A percentile compares a stretch with the other conserved stretches of the same genome.
Evolutionary conservation across 2,329 filamentous ascomycete species (phyloP).

Genomic region (Neonectria punicea): DNA sequence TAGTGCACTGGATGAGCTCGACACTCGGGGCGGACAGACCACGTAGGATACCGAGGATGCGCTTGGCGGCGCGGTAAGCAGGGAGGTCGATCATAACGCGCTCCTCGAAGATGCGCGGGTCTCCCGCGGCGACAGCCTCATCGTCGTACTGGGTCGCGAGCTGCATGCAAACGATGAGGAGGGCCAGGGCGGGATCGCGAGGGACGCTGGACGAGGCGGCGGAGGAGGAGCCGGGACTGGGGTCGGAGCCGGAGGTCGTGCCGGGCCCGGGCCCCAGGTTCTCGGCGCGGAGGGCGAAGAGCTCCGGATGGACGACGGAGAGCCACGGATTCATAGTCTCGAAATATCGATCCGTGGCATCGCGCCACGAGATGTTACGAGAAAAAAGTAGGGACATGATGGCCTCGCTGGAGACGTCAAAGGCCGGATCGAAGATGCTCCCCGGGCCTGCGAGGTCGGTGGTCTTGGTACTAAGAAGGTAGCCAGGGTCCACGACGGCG

Average conservation of each 20-base stretch:
- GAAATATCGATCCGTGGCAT: constrained; percentile 52
- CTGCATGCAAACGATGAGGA: constrained; percentile 56
- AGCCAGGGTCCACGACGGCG: constrained; percentile 45
- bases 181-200: constrained; percentile 46
- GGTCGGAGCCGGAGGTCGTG: constrained; percentile 6
- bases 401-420: constrained; percentile 50
- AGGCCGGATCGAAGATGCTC: constrained; percentile 44
- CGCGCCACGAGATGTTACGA: constrained; percentile 50
- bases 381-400: constrained; percentile 52
- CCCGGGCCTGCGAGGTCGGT: constrained; percentile 33
- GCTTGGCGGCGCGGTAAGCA: constrained; percentile 52
- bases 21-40: constrained; percentile 49
- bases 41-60: constrained; percentile 50
- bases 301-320: constrained; percentile 52
- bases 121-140: constrained; percentile 45
- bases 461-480: constrained; percentile 39
- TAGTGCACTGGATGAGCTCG: constrained; percentile 54
- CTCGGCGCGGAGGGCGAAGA: constrained; percentile 48
- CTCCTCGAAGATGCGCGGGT: constrained; percentile 40
- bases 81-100: constrained; percentile 54
- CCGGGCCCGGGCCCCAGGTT: constrained; percentile 8
- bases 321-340: constrained; percentile 55
- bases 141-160: constrained; percentile 52
- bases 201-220: constrained; percentile 20
- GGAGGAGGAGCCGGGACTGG: constrained; percentile 6